Evolutionary conservation across 129 eudicot species (phyloP).

Genomic region (carrot (Daucus carota)): DH1_v3.0 NC_030384.2:45987001-45987500

Average conservation of each 20-base stretch:
- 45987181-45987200: not conserved
- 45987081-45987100: not conserved
- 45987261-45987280: not conserved
- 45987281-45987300: not conserved
- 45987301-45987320: not conserved
- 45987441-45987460: not conserved
- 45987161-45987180: not conserved
- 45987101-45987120: not conserved
- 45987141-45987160: not conserved
- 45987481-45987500: not conserved
- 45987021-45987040: not conserved
- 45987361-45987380: not conserved
- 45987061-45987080: not conserved
- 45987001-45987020: not conserved
- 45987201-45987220: not conserved
- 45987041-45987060: not conserved
- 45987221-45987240: not conserved
- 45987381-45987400: not conserved
- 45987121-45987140: not conserved
- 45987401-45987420: not conserved
- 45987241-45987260: not conserved
- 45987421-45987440: not conserved
- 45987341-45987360: not conserved
- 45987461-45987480: not conserved
- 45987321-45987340: too few species aligned